Conservation (phyloP, 345 rosid genomes). For the Eucalyptus curtisii region DNA sequence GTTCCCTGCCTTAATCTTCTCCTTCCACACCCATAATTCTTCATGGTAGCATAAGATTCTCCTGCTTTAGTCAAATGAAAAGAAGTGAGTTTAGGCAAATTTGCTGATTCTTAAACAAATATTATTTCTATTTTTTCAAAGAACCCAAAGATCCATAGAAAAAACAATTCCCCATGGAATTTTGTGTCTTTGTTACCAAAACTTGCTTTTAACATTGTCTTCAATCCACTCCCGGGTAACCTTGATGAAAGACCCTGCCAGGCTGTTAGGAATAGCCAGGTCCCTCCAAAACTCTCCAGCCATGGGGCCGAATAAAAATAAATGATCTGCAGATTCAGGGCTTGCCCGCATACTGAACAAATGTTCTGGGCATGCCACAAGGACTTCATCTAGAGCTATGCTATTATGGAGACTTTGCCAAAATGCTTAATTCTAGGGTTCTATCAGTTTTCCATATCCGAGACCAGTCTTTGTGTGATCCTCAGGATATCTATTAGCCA, state of each 20-base stretch:
- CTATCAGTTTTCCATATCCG: background rate
- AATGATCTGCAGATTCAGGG: background rate
- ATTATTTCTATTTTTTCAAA: background rate
- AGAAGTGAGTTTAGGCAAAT: background rate
- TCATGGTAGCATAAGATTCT: background rate
- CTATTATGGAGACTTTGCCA: background rate
- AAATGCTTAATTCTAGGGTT: background rate
- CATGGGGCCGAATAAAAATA: background rate
- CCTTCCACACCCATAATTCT: background rate
- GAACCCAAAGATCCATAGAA: background rate
- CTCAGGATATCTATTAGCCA: background rate
- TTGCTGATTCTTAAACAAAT: background rate
- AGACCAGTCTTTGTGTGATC: background rate
- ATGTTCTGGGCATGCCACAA: background rate
- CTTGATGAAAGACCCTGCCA: background rate
- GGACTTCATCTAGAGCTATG: background rate
- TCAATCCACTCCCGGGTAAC: background rate
- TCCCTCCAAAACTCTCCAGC: background rate
- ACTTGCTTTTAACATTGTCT: background rate
- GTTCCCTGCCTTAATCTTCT: background rate
- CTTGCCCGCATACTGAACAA: background rate
- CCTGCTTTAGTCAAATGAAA: background rate
- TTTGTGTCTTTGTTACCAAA: background rate
- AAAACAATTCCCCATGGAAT: background rate
- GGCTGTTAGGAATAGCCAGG: background rate